Percentiles rank a stretch among this genome's conserved stretches.
Evolutionary conservation across 345 rosid genomes (phyloP).

Genomic region (Carallia pectinifolia): DNA sequence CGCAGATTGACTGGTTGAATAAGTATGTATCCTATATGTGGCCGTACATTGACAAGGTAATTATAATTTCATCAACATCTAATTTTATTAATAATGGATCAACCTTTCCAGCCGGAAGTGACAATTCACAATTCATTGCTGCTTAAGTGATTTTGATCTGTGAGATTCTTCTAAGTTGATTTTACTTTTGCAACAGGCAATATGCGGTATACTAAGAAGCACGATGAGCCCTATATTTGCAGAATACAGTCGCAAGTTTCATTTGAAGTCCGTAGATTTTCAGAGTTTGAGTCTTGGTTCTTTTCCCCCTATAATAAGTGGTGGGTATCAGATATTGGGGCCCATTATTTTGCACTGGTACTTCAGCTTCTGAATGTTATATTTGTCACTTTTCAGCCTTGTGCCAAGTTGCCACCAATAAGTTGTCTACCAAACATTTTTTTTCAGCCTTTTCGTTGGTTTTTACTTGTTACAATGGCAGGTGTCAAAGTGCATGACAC

Average conservation of each 20-base stretch:
- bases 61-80: background rate
- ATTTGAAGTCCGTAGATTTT: constrained; percentile 28
- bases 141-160: background rate
- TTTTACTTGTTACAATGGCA: constrained; percentile 17
- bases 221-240: constrained; percentile 26
- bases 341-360: background rate
- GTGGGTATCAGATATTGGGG: constrained; percentile 13
- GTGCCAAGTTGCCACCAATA: too few relatives aligned
- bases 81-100: background rate
- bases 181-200: constrained; percentile 22
- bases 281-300: constrained; percentile 38
- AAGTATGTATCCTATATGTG: constrained; percentile 36
- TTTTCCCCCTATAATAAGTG: constrained; percentile 35
- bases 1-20: constrained; percentile 52
- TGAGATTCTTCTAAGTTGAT: background rate
- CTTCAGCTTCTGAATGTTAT: background rate
- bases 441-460: background rate
- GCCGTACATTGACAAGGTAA: constrained; percentile 49
- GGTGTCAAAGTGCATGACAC: constrained; percentile 46
- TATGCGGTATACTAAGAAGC: constrained; percentile 32
- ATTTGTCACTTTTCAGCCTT: too few relatives aligned
- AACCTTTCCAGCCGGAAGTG: too few relatives aligned
- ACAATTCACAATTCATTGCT: too few relatives aligned
- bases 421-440: too few relatives aligned
- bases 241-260: constrained; percentile 25